A percentile compares a stretch with the other conserved stretches of the same genome.
Conservation (phyloP, 495 filamentous ascomycete genomes). For the Penicillium mononematosum region DNA sequence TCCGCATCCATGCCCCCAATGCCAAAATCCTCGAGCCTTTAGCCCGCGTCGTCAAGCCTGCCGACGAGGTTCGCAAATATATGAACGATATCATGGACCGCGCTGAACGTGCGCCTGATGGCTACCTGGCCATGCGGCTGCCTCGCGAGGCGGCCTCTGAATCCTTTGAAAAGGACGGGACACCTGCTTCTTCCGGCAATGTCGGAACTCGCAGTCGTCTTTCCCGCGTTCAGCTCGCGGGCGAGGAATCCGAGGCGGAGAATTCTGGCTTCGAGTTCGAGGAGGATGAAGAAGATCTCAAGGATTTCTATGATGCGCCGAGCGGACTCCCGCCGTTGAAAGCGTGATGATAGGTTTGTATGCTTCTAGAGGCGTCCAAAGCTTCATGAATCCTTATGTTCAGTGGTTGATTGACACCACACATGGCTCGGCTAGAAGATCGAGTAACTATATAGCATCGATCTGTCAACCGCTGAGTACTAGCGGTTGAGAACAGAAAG, state of each 20-base stretch:
- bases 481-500: not conserved
- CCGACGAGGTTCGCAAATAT: conserved; percentile 73
- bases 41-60: conserved; percentile 71
- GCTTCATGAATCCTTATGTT: not conserved
- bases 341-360: conserved; percentile 14
- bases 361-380: not conserved
- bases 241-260: conserved; percentile 42
- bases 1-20: conserved; percentile 65
- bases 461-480: not conserved
- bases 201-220: conserved; percentile 27
- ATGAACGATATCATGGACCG: conserved; percentile 84
- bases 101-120: conserved; percentile 66
- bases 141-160: conserved; percentile 46
- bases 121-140: conserved; percentile 64
- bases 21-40: conserved; percentile 69
- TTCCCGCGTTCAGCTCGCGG: conserved; percentile 26
- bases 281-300: conserved; percentile 45
- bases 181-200: conserved; percentile 21
- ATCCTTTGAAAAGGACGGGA: conserved; percentile 30
- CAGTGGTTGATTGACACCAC: too few relatives aligned
- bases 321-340: conserved; percentile 36
- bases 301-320: conserved; percentile 45
- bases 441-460: not conserved
- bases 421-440: not conserved
- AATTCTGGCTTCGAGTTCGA: conserved; percentile 27